Conservation (phyloP, 2,329 filamentous ascomycete genomes). For the Scopulariopsis brevicaulis region DNA sequence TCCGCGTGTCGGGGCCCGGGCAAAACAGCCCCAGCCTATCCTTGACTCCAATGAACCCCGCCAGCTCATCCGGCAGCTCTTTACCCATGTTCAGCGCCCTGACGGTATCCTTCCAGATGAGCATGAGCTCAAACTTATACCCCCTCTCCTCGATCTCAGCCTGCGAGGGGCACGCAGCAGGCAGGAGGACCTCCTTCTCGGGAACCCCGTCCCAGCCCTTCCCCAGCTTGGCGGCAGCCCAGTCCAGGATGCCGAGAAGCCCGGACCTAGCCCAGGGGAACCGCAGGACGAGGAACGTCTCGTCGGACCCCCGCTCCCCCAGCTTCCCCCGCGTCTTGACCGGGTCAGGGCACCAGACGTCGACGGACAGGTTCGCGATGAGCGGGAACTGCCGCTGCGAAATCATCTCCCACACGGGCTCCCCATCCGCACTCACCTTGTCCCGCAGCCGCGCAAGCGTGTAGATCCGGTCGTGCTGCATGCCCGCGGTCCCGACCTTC, state of each 20-base stretch:
- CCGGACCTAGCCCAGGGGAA: constrained; percentile 52
- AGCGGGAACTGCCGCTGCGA: constrained; percentile 59
- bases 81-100: constrained; percentile 43
- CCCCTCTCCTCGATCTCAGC: constrained; percentile 44
- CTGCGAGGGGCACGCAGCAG: constrained; percentile 47
- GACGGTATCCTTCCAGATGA: constrained; percentile 50
- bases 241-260: constrained; percentile 31
- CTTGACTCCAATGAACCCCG: constrained; percentile 53
- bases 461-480: constrained; percentile 75
- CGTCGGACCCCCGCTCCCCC: constrained; percentile 26
- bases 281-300: constrained; percentile 50
- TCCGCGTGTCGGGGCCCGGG: constrained; percentile 43
- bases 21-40: constrained; percentile 59
- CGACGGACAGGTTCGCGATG: constrained; percentile 57
- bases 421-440: constrained; percentile 16
- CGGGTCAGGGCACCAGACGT: constrained; percentile 59
- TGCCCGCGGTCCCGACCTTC: constrained; percentile 54
- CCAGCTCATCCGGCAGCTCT: constrained; percentile 51
- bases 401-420: constrained; percentile 56
- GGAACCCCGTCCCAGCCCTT: constrained; percentile 36
- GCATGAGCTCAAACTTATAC: constrained; percentile 50
- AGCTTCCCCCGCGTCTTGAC: constrained; percentile 37
- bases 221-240: constrained; percentile 36
- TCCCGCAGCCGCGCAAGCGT: constrained; percentile 58
- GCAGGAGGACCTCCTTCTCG: constrained; percentile 55